Base-by-base conservation (phyloP, 2,329 filamentous ascomycete species). In the Talaromyces sp. region DNA sequence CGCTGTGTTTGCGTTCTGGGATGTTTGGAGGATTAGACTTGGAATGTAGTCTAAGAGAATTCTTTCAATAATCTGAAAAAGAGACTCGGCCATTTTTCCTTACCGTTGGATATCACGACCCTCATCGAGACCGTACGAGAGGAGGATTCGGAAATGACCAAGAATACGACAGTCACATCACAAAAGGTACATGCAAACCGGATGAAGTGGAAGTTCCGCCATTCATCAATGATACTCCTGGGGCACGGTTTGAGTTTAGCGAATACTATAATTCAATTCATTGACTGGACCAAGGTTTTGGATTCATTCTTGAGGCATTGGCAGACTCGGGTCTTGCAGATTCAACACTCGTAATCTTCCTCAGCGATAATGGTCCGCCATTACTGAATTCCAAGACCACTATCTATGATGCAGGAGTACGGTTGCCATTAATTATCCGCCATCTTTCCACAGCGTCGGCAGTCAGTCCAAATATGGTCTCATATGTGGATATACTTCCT, bases 301-400 rank as follows among this genome's bases (percentile, higher is more conserved):
- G 64, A 7, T 53, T 65, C 6, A 31, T 65, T 19, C 71, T 83
- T 0, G 66, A 76, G 34, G 62, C 67, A 3, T 65, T 69, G 5
- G 76, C 76, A 3, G 65, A 80, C 0, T 69, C 67, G 1, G 70
- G 79, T 3, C 29, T 61, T 4, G 59, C 58, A 13, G 51, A 65
- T 1, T 67, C 73, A 25, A 84, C 81, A 0, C 67, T 84, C 17
- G 78, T 84, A 1, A 69, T 84, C 3, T 83, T 84, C 61, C 68
- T 81, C 2, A 83, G 80, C 65, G 82, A 84, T 63, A 84, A 84
- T 51, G 82, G 82, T 0, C 75, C 81, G 1, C 81, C 82, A 0
- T 84, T 85, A 65, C 70, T 84, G 67, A 84, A 84, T 70, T 83
- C 82, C 7, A 84, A 84, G 69, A 84, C 82, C 0, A 84, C 81